These are phyloP conservation scores for Puccinellia tenuiflora DNA, from an alignment of 176 grass and related monocot species.

Conservation along the genomic window DNA sequence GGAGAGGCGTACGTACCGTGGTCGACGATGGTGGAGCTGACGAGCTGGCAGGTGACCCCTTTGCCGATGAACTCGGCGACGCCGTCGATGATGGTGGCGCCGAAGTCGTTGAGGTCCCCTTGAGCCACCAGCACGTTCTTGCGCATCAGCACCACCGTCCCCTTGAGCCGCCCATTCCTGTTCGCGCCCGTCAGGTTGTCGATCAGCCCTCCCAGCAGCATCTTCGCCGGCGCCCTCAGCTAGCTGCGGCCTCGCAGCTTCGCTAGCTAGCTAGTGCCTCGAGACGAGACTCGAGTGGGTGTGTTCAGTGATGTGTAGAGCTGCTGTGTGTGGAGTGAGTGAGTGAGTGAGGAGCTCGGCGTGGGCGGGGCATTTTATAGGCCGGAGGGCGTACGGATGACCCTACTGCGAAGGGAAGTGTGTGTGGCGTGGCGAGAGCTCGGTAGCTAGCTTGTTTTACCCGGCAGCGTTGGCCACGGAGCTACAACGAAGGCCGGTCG, in stretches of 20 bases:
- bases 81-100: slow-evolving; percentile 52
- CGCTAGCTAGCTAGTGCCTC: no score
- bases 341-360: not conserved
- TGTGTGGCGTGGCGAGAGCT: not conserved
- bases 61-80: slow-evolving; percentile 49
- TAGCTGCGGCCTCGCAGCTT: no score
- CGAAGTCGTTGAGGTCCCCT: slow-evolving; percentile 66
- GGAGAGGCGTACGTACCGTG: not conserved
- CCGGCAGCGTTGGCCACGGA: not conserved
- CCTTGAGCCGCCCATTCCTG: slow-evolving; percentile 29
- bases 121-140: slow-evolving; percentile 62
- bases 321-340: not conserved
- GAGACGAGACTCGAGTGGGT: no score
- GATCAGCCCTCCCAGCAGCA: slow-evolving; percentile 21
- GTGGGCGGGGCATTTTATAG: not conserved
- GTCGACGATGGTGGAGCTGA: slow-evolving; percentile 63
- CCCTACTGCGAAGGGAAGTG: no score
- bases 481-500: no score
- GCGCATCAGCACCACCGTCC: slow-evolving; percentile 55
- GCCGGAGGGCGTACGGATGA: not conserved
- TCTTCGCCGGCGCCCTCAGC: no score
- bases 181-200: slow-evolving; percentile 7
- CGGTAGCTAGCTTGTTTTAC: not conserved
- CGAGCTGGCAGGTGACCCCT: slow-evolving; percentile 54
- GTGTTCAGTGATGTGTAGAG: no score